Evolutionary conservation across 73 alveolate species (phyloP).

Genomic region (Tetrahymena elliotti): DNA sequence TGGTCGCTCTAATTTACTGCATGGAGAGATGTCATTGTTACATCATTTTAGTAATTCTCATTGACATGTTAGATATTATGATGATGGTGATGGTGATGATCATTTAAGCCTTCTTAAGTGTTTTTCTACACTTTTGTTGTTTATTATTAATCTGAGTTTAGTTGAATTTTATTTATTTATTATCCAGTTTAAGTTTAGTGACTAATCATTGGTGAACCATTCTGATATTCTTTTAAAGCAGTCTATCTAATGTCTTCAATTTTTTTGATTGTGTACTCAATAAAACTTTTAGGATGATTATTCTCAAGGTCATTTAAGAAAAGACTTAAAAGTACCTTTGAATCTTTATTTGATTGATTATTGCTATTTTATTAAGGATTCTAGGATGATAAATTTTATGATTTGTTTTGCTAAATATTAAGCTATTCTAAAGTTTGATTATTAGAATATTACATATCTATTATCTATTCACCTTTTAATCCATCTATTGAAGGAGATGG

Average conservation of each 20-base stretch:
- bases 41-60: too few species aligned
- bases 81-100: too few species aligned
- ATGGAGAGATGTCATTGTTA: too few species aligned
- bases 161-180: neutral
- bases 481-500: neutral
- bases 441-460: too few species aligned
- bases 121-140: neutral
- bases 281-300: constrained; percentile 18
- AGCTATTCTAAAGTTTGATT: neutral
- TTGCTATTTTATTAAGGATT: neutral
- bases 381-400: neutral
- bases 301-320: constrained; percentile 5
- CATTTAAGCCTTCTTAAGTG: neutral
- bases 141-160: neutral
- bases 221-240: neutral
- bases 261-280: constrained; percentile 13
- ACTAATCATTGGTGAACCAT: neutral
- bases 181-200: neutral
- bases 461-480: neutral
- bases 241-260: neutral
- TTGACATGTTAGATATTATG: too few species aligned
- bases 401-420: too few species aligned
- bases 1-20: too few species aligned
- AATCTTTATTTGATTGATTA: neutral
- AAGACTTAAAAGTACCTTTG: neutral